Percentiles rank a stretch among this genome's conserved stretches.
Evolutionary conservation across 2,329 filamentous ascomycete species (phyloP).

Genomic region (Nectriaceae sp.): DNA sequence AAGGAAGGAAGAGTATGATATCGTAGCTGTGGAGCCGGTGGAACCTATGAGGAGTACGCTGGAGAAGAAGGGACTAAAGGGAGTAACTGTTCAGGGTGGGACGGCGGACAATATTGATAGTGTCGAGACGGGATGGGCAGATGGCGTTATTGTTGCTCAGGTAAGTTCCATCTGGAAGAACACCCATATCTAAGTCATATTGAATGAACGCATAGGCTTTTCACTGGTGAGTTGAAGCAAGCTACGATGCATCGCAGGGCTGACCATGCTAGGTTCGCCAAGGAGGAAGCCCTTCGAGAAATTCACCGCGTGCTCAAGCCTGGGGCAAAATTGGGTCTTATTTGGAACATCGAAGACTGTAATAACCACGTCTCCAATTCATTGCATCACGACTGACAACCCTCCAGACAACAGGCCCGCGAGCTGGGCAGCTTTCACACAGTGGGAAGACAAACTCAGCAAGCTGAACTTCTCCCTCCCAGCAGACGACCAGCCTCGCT

Average conservation of each 20-base stretch:
- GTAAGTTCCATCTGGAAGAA: conserved; percentile 42
- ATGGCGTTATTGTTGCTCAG: conserved; percentile 69
- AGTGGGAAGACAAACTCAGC: conserved; percentile 65
- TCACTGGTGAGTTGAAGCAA: conserved; percentile 50
- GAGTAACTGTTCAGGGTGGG: conserved; percentile 58
- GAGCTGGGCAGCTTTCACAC: conserved; percentile 54
- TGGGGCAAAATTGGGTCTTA: conserved; percentile 61
- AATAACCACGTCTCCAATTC: conserved; percentile 23
- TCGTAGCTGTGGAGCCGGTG: conserved; percentile 67
- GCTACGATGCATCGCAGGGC: background rate
- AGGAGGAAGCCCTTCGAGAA: conserved; percentile 59
- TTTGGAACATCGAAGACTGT: conserved; percentile 78
- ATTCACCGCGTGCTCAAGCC: conserved; percentile 68
- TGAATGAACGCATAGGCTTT: conserved; percentile 42
- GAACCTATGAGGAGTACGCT: conserved; percentile 64
- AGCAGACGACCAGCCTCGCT: conserved; percentile 61
- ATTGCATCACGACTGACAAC: background rate
- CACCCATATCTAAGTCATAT: background rate
- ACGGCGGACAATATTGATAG: conserved; percentile 59
- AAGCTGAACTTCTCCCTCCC: conserved; percentile 56
- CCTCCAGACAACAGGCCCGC: conserved; percentile 62
- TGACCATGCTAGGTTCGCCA: conserved; percentile 62
- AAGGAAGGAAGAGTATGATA: conserved; percentile 59
- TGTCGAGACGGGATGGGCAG: conserved; percentile 56
- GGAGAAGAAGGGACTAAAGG: conserved; percentile 55